These are phyloP conservation scores for Cordyceps cicadae DNA, from an alignment of 2,329 filamentous ascomycete species.

Conservation along the genomic window DNA sequence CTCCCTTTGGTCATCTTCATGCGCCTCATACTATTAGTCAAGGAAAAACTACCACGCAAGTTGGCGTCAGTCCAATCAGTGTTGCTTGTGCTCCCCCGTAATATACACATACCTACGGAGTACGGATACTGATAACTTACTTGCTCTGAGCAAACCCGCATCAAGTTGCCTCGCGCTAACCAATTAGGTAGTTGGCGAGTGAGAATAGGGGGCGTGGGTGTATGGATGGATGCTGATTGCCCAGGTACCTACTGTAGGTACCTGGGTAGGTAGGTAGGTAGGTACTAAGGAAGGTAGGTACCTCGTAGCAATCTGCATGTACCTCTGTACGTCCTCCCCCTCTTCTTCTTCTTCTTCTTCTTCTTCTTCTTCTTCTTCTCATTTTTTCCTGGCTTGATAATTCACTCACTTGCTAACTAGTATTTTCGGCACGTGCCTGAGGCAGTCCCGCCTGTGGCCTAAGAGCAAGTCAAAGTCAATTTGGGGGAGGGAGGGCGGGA, in stretches of 20 bases:
- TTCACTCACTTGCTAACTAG: no score
- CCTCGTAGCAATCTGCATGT: neutral
- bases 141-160: slow-evolving; percentile 9
- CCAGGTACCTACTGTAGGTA: no score
- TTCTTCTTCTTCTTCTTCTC: neutral
- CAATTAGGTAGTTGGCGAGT: neutral
- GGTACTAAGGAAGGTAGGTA: no score
- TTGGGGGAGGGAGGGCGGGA: no score
- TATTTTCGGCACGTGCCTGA: neutral
- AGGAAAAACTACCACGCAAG: neutral
- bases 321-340: neutral
- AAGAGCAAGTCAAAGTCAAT: no score
- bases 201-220: neutral
- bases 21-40: neutral
- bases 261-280: no score
- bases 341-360: neutral
- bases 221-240: no score
- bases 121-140: no score
- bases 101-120: no score
- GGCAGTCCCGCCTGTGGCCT: neutral
- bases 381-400: neutral
- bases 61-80: neutral
- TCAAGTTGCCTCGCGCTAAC: slow-evolving; percentile 5
- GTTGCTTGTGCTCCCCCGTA: neutral
- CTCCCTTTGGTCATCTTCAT: neutral